A percentile compares a stretch with the other conserved stretches of the same genome.
Evolutionary conservation across 2,329 filamentous ascomycete species (phyloP).

Genomic region (Hymenoscyphus linearis): DNA sequence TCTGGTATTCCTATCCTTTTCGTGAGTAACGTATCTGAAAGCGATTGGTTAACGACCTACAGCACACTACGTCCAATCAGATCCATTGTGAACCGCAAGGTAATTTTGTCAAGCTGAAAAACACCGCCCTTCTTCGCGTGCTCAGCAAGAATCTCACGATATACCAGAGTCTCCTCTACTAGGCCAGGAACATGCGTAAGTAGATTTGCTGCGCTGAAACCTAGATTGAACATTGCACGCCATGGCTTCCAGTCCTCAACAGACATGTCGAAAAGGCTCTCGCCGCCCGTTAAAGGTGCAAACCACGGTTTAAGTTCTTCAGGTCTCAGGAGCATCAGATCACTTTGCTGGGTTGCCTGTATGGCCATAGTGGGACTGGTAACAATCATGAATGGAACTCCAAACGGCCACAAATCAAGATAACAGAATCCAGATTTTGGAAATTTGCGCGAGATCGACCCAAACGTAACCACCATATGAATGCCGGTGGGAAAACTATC

Average conservation of each 20-base stretch:
- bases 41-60: constrained; percentile 3
- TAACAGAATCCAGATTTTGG: constrained; percentile 17
- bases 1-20: neutral
- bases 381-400: constrained; percentile 16
- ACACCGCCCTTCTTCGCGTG: constrained; percentile 18
- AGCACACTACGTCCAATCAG: constrained; percentile 20
- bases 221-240: constrained; percentile 24
- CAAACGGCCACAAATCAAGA: constrained; percentile 24
- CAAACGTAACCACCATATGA: neutral
- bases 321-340: constrained; percentile 13
- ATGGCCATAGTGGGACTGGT: constrained; percentile 16
- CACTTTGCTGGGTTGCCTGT: constrained; percentile 17
- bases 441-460: constrained; percentile 5
- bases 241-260: constrained; percentile 24
- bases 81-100: constrained; percentile 21
- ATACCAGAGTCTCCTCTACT: constrained; percentile 19
- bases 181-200: constrained; percentile 7
- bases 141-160: constrained; percentile 15
- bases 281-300: constrained; percentile 14
- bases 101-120: constrained; percentile 17
- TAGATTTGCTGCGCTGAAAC: constrained; percentile 20
- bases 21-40: neutral
- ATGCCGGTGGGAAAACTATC: neutral
- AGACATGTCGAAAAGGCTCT: constrained; percentile 18
- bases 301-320: constrained; percentile 14